Evolutionary conservation across 192 early-diverging fungal genomes (phyloP), one percentile per base, ranked within the genome.

Genomic region (Spizellomyces punctatus): DNA sequence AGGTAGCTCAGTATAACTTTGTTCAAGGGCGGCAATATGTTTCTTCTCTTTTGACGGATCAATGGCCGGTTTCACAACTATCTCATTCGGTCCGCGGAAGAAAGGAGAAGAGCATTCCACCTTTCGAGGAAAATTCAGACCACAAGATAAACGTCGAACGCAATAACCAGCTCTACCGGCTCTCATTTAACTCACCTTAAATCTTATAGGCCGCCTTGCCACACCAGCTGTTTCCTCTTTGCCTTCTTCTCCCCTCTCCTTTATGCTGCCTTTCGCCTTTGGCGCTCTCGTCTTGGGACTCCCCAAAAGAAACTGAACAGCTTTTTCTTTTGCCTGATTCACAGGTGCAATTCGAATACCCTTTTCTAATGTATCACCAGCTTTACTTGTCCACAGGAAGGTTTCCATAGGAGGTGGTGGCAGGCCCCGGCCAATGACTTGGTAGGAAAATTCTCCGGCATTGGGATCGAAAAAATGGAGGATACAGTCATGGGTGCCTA

Each of bases 381-480:
- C 67, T 59, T 79, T 82, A 61, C 73, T 71, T 12, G 78, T 82
- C 82, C 82, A 84, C 22, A 73, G 10, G 12, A 78, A 27, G 47
- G 45, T 50, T 44, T 81, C 84, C 19, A 75, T 44, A 0, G 81
- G 67, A 19, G 59, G 67, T 5, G 82, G 82, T 3, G 46, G n/a
- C 54, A 66, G 63, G 2, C 68, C 76, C 4, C 59, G 17, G 3
- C 85, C 85, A 17, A 76, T 72, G 19, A 86, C 70, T 46, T 82
- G 76, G 69, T 86, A 83, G 12, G 70, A 19, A 66, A 86, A 86
- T 65, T 86, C 85, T 10, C 85, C 85, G 0, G 82, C 79, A 19
- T 50, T 41, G 22, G 73, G 62, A 65, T 82, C 78, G n/a, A 76
- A 36, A 16, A 86, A 81, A 46, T 82, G 76, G 48, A 86, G 54